A percentile compares a stretch with the other conserved stretches of the same genome.
These are phyloP conservation scores for Penicillium sclerotigenum DNA, from an alignment of 2,329 filamentous ascomycete genomes.

Conservation along the genomic window DNA sequence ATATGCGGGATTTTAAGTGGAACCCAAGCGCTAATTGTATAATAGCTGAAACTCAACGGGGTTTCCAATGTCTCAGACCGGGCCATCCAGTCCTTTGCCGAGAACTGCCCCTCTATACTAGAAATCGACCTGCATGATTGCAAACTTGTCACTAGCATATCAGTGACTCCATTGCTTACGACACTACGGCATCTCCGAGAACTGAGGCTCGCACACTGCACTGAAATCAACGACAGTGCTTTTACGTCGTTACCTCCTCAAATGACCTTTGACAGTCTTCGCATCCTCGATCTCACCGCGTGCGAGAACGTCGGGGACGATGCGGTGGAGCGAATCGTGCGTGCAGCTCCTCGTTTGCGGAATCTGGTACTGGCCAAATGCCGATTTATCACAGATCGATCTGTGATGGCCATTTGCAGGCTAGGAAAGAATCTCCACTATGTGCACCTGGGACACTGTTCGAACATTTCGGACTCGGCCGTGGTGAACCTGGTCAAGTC, in stretches of 20 bases:
- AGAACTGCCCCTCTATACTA: constrained; percentile 85
- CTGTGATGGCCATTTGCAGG: constrained; percentile 80
- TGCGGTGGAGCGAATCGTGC: constrained; percentile 83
- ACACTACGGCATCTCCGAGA: constrained; percentile 83
- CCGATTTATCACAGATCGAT: constrained; percentile 82
- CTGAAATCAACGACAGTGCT: constrained; percentile 78
- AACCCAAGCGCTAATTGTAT: not conserved
- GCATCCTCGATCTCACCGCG: constrained; percentile 90
- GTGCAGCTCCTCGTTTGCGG: constrained; percentile 78
- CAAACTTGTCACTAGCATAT: constrained; percentile 72
- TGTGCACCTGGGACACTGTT: constrained; percentile 91
- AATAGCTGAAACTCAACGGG: constrained; percentile 86
- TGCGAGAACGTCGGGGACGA: constrained; percentile 80
- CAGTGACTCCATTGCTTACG: constrained; percentile 75
- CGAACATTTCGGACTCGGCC: constrained; percentile 82
- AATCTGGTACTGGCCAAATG: constrained; percentile 96
- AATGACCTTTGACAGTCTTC: constrained; percentile 75
- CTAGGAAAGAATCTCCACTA: constrained; percentile 96
- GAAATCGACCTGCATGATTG: constrained; percentile 95
- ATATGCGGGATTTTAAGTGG: not conserved
- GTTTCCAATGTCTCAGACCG: constrained; percentile 80
- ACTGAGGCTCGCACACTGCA: constrained; percentile 80
- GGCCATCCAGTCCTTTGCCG: constrained; percentile 79
- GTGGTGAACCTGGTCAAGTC: constrained; percentile 77
- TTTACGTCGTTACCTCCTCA: constrained; percentile 69